phyloP scores from a whole-genome alignment of 129 eudicot genomes.

The Lonicera japonica region DNA sequence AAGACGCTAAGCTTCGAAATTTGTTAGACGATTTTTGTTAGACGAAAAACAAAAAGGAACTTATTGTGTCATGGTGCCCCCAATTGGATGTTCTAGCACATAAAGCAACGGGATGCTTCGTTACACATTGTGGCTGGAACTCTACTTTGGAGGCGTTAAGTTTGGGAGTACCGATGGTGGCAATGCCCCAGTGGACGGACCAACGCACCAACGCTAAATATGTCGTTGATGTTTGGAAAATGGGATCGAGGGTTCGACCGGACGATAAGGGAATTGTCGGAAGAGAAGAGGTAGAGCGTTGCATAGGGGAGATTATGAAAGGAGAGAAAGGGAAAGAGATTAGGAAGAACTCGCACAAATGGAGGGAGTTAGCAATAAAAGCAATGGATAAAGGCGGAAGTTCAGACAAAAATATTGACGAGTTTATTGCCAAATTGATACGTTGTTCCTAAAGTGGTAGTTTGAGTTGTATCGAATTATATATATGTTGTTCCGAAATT shows the following conservation, averaged over 20 bases:
- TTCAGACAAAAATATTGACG: background rate
- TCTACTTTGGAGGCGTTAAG: background rate
- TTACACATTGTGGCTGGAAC: background rate
- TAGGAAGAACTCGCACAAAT: background rate
- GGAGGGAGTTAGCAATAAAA: background rate
- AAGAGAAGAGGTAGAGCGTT: background rate
- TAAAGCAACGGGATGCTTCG: background rate
- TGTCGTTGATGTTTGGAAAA: background rate
- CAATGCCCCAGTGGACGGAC: background rate
- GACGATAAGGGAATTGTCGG: background rate
- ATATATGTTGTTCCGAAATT: no score
- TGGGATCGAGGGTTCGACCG: background rate
- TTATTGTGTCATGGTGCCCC: background rate
- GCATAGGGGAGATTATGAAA: background rate
- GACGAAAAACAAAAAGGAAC: constrained; percentile 1
- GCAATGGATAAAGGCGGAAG: background rate
- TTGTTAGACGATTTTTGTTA: background rate
- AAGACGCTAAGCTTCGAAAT: constrained; percentile 14
- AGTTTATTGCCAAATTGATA: background rate
- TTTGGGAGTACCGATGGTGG: constrained; percentile 2
- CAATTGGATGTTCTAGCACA: background rate
- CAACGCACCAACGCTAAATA: background rate
- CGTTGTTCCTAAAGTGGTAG: no score
- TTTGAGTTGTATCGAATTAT: no score
- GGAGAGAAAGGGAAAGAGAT: background rate